phyloP scores from a whole-genome alignment of 495 filamentous ascomycete genomes.

The Niebla homalea region DNA sequence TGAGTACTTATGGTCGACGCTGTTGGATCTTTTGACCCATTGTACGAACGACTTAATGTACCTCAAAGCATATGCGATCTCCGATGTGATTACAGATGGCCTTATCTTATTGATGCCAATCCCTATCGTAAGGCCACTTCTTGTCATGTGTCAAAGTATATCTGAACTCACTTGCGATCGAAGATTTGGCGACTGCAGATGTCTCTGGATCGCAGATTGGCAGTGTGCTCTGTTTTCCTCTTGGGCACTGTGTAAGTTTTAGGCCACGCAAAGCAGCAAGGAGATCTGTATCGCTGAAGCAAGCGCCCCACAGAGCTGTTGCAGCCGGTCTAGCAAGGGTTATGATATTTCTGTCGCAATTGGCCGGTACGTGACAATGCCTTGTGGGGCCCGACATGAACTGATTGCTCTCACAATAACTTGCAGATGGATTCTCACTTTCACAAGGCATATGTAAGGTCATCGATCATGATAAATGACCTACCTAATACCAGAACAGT shows the following conservation, averaged over 20 bases:
- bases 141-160: neutral
- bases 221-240: neutral
- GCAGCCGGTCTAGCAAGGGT: no score
- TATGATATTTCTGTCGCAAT: no score
- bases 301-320: no score
- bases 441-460: neutral
- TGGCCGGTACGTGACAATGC: no score
- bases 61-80: neutral
- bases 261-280: no score
- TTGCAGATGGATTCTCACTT: constrained; percentile 18
- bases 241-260: constrained; percentile 5
- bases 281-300: no score
- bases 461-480: neutral
- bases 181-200: constrained; percentile 3
- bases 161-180: neutral
- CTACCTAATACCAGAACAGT: no score
- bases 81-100: constrained; percentile 5
- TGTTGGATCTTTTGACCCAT: neutral
- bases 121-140: neutral
- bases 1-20: neutral
- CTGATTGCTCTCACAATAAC: no score
- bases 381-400: no score
- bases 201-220: no score
- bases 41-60: neutral
- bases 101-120: constrained; percentile 4